These are phyloP conservation scores for Hyaloscypha finlandica DNA, from an alignment of 495 filamentous ascomycete species.

Conservation along the genomic window DNA sequence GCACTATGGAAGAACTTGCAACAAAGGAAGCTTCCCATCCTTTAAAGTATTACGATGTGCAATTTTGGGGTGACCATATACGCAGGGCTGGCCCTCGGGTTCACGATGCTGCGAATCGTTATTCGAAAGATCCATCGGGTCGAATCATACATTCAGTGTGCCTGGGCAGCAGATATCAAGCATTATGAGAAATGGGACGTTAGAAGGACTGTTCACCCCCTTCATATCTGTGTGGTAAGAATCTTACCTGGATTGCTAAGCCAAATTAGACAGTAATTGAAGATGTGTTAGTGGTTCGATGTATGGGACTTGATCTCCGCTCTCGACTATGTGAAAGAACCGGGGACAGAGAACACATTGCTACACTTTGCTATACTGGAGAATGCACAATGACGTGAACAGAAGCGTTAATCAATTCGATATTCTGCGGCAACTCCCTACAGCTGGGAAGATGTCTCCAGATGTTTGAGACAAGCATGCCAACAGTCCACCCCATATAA, in stretches of 20 bases:
- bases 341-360: slow-evolving; percentile 14
- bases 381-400: neutral
- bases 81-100: slow-evolving; percentile 22
- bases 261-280: too few relatives aligned
- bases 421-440: slow-evolving; percentile 14
- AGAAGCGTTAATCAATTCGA: neutral
- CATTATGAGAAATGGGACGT: slow-evolving; percentile 35
- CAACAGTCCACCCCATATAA: slow-evolving; percentile 24
- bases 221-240: slow-evolving; percentile 30
- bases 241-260: too few relatives aligned
- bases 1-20: slow-evolving; percentile 24
- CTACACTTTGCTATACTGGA: slow-evolving; percentile 15
- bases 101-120: slow-evolving; percentile 14
- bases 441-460: neutral
- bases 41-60: slow-evolving; percentile 32
- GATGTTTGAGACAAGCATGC: slow-evolving; percentile 13
- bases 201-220: slow-evolving; percentile 28
- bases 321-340: slow-evolving; percentile 9
- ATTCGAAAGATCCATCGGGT: slow-evolving; percentile 23
- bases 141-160: slow-evolving; percentile 33
- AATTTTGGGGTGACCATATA: slow-evolving; percentile 37
- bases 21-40: slow-evolving; percentile 23
- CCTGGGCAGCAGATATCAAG: slow-evolving; percentile 30
- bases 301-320: slow-evolving; percentile 7
- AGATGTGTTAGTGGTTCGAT: slow-evolving; percentile 30